Conservation (phyloP, 345 rosid genomes). For the Lepidium didymum region DNA sequence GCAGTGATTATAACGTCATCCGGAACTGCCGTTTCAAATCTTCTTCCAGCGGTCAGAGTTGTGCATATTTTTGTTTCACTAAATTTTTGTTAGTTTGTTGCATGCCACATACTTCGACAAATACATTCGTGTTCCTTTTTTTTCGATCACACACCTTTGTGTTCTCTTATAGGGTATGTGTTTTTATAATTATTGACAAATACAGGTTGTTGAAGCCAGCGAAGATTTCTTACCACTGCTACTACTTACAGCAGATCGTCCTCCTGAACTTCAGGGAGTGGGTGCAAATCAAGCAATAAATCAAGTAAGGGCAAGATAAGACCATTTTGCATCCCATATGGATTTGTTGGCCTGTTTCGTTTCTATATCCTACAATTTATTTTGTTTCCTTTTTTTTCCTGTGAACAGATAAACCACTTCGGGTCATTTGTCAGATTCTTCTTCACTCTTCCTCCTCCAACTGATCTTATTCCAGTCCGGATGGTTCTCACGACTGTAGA, state of each 20-base stretch:
- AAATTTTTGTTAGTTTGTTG: not conserved
- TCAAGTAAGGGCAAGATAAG: conserved; percentile 50
- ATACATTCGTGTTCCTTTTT: not conserved
- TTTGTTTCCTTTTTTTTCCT: not conserved
- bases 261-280: conserved; percentile 84
- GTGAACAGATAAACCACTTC: conserved; percentile 71
- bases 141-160: not conserved
- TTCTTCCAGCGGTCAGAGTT: conserved; percentile 89
- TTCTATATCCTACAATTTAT: not conserved
- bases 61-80: not conserved
- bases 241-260: conserved; percentile 93
- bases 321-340: not conserved
- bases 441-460: conserved; percentile 84
- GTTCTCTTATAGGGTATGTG: not conserved
- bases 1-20: conserved; percentile 88
- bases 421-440: conserved; percentile 87
- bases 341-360: not conserved
- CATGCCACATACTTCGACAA: not conserved
- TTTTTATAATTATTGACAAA: not conserved
- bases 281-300: conserved; percentile 95
- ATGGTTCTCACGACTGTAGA: conserved; percentile 85
- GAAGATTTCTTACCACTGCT: conserved; percentile 87
- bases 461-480: conserved; percentile 67
- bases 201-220: conserved; percentile 97
- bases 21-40: conserved; percentile 98